Base-by-base conservation (phyloP, 345 rosid genomes). In the Sisymbrium altissimum region DNA sequence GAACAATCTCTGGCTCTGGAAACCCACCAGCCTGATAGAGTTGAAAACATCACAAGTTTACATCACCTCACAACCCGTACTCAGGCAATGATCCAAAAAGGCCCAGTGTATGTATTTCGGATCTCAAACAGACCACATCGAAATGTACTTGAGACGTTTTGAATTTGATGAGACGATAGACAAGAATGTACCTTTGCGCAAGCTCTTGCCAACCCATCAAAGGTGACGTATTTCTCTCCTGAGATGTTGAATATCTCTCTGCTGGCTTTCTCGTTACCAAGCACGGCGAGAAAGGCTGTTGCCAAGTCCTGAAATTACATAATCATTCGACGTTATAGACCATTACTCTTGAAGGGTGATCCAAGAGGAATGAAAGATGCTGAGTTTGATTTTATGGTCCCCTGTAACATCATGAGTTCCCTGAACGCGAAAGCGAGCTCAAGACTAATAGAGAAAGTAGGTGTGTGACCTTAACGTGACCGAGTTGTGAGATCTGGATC, bases 1-100 rank as follows among this genome's bases (percentile, higher is more conserved):
- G 93, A 66, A 92, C 78, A 59, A 95, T 78, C 84, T 90, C 93
- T 12, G 99, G 99, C 77, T 90, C 96, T 10, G 99, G 99, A 78
- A 92, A 92, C 38, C 97, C 97, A 63, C 82, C 99, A 59, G 97
- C 99, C 97, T 93, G 80, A 54, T 33, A 40, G 49, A 35, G 35
- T 38, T 69, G 41, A 8, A 44, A 71, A 41, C 64, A 59, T 50
- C 23, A 39, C 55, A 52, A 32, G 33, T 57, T 76, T 45, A 58
- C 12, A 25, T n/a, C 50, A 59, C 17, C 17, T 30, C 12, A n/a
- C 25, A 43, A 44, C 49, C 54, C 29, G 7, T 36, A 33, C 27
- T 50, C 44, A 32, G 50, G 49, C 27, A 75, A 19, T 1, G 46
- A 74, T 49, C 29, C 36, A 74, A 48, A 49, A 58, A 1, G 18